A percentile compares a stretch with the other conserved stretches of the same genome.
These are phyloP conservation scores for Picea engelmannii DNA, from an alignment of 83 land plant species.

Conservation along the genomic window DNA sequence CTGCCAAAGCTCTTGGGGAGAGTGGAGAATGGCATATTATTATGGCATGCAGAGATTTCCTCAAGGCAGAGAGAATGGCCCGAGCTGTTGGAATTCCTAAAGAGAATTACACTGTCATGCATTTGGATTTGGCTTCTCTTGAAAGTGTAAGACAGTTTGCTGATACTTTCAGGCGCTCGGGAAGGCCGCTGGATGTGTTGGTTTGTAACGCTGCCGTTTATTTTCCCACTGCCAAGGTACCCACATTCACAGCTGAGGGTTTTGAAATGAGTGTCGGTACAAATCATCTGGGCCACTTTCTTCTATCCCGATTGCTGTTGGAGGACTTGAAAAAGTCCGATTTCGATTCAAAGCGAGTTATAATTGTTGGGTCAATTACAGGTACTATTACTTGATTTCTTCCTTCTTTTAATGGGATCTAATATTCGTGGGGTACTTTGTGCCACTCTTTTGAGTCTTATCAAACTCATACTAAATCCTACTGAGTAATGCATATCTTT, in stretches of 20 bases:
- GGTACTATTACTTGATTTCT: slow-evolving; percentile 43
- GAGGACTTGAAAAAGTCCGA: slow-evolving; percentile 83
- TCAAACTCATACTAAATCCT: not conserved
- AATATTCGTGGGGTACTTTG: not conserved
- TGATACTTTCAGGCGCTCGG: slow-evolving; percentile 71
- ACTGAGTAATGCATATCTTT: not conserved
- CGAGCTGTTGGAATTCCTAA: slow-evolving; percentile 81
- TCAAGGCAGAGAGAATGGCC: slow-evolving; percentile 95
- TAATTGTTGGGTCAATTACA: slow-evolving; percentile 98
- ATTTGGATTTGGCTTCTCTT: slow-evolving; percentile 91
- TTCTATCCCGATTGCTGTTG: slow-evolving; percentile 71
- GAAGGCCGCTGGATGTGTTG: slow-evolving; percentile 78
- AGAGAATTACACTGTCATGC: slow-evolving; percentile 93
- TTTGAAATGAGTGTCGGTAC: slow-evolving; percentile 96
- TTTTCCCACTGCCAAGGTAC: slow-evolving; percentile 91
- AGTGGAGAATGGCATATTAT: slow-evolving; percentile 89
- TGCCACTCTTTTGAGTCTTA: slow-evolving; percentile 1
- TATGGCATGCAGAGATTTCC: slow-evolving; percentile 99
- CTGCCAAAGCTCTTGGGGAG: slow-evolving; percentile 88
- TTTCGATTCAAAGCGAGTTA: slow-evolving; percentile 66
- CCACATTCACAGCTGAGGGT: slow-evolving; percentile 90
- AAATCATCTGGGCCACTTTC: slow-evolving; percentile 97
- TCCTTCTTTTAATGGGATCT: not conserved
- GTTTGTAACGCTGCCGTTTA: slow-evolving; percentile 99
- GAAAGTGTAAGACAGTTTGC: slow-evolving; percentile 97